A percentile compares a stretch with the other conserved stretches of the same genome.
These are phyloP conservation scores for Fusarium lyarnte DNA, from an alignment of 2,329 filamentous ascomycete genomes.

Conservation along the genomic window DNA sequence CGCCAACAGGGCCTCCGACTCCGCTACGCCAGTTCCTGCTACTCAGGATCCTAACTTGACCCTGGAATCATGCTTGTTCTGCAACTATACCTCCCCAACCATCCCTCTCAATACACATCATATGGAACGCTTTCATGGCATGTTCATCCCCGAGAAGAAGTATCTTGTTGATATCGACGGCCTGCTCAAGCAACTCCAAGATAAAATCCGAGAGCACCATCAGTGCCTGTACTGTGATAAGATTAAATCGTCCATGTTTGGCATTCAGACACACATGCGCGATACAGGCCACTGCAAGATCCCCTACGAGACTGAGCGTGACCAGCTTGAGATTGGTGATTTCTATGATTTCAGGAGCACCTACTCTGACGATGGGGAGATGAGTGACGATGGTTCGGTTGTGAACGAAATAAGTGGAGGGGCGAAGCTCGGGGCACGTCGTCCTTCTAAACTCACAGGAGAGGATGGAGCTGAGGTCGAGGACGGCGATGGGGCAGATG, in stretches of 20 bases:
- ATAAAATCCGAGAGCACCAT: constrained; percentile 80
- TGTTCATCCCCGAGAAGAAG: constrained; percentile 91
- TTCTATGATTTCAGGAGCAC: constrained; percentile 98
- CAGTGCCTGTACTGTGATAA: constrained; percentile 93
- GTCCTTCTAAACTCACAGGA: constrained; percentile 61
- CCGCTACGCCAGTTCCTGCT: constrained; percentile 51
- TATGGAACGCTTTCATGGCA: constrained; percentile 92
- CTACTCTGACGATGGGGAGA: constrained; percentile 83
- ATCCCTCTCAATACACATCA: constrained; percentile 81
- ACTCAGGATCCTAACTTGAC: constrained; percentile 53
- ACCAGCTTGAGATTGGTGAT: constrained; percentile 93
- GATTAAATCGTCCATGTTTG: constrained; percentile 78
- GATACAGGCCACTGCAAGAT: constrained; percentile 98
- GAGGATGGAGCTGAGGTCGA: constrained; percentile 60
- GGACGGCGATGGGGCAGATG: constrained; percentile 73
- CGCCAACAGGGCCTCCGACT: constrained; percentile 55
- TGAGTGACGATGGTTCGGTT: constrained; percentile 62
- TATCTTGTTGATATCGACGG: constrained; percentile 87
- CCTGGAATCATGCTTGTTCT: constrained; percentile 81
- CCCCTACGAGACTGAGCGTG: constrained; percentile 85
- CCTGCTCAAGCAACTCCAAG: constrained; percentile 78
- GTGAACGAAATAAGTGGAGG: constrained; percentile 61
- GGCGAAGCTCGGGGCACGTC: constrained; percentile 74
- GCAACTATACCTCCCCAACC: constrained; percentile 83
- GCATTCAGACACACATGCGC: constrained; percentile 95